phyloP scores from a whole-genome alignment of 2,329 filamentous ascomycete genomes.

The Macrophomina pseudophaseolina region DNA sequence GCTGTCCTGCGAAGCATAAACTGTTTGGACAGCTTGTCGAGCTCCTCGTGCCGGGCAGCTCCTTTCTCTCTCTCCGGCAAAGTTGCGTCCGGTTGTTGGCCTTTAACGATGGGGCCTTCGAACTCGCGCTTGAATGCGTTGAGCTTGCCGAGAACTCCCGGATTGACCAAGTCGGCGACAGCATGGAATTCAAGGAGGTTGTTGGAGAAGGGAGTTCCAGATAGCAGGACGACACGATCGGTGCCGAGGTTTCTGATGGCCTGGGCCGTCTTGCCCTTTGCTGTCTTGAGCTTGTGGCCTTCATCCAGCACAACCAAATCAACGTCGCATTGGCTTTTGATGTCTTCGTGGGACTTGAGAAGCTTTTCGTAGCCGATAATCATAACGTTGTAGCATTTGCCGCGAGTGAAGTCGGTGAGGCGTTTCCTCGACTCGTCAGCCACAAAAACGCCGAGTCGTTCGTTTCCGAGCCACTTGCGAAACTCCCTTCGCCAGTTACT shows the following conservation, averaged over 20 bases:
- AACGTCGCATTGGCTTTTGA: slow-evolving; percentile 66
- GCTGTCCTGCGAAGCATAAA: slow-evolving; percentile 71
- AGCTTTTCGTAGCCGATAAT: slow-evolving; percentile 76
- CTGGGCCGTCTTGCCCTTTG: slow-evolving; percentile 70
- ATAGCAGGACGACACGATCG: slow-evolving; percentile 65
- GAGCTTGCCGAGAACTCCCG: slow-evolving; percentile 66
- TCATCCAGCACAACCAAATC: slow-evolving; percentile 75
- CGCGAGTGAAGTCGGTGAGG: slow-evolving; percentile 71
- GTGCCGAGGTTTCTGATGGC: slow-evolving; percentile 70
- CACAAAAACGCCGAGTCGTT: slow-evolving; percentile 71
- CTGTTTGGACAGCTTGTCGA: slow-evolving; percentile 63
- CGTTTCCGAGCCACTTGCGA: slow-evolving; percentile 74
- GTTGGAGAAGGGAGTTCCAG: slow-evolving; percentile 72
- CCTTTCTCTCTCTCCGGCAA: slow-evolving; percentile 67
- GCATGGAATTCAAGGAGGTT: slow-evolving; percentile 70
- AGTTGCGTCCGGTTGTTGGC: slow-evolving; percentile 67
- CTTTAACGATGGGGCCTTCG: slow-evolving; percentile 67
- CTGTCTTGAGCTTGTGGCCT: slow-evolving; percentile 70
- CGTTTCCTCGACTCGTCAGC: slow-evolving; percentile 63
- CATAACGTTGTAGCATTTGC: slow-evolving; percentile 71
- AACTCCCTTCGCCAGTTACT: slow-evolving; percentile 77
- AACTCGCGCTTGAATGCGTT: slow-evolving; percentile 68
- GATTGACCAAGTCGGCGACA: slow-evolving; percentile 72
- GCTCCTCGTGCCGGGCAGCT: slow-evolving; percentile 64
- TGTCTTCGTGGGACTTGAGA: slow-evolving; percentile 66